Conservation (phyloP, 2,329 filamentous ascomycete genomes). For the Colletotrichum zoysiae region DNA sequence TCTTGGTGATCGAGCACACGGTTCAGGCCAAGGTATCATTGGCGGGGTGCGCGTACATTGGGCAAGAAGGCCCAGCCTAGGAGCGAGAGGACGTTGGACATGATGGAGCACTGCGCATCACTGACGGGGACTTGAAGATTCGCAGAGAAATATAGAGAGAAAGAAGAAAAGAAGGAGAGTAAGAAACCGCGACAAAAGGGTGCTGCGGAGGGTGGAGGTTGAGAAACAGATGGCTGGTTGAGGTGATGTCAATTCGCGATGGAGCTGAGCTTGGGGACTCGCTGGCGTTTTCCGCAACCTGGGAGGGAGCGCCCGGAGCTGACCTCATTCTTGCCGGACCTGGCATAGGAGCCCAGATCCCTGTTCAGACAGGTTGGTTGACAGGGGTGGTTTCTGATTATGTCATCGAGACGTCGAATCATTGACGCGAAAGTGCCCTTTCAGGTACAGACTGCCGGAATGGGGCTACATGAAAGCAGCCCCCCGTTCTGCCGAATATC, state of each 20-base stretch:
- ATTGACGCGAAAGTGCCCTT: background rate
- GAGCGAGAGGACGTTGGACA: conserved; percentile 65
- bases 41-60: conserved; percentile 54
- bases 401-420: conserved; percentile 12
- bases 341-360: background rate
- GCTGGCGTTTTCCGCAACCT: conserved; percentile 16
- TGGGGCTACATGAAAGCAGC: no score
- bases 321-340: conserved; percentile 17
- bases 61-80: conserved; percentile 70
- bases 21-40: conserved; percentile 11
- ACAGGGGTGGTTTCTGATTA: background rate
- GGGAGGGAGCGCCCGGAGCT: background rate
- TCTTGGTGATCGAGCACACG: background rate
- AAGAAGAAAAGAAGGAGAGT: background rate
- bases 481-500: no score
- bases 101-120: conserved; percentile 12
- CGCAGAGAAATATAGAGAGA: background rate
- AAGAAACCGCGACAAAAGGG: background rate
- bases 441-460: no score
- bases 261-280: conserved; percentile 16
- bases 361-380: background rate
- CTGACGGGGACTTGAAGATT: background rate
- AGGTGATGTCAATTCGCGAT: conserved; percentile 7
- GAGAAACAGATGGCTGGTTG: conserved; percentile 2
- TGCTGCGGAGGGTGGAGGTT: background rate